Evolutionary conservation across 257 asterid species (phyloP).

Genomic region (Sherardia arvensis): DNA sequence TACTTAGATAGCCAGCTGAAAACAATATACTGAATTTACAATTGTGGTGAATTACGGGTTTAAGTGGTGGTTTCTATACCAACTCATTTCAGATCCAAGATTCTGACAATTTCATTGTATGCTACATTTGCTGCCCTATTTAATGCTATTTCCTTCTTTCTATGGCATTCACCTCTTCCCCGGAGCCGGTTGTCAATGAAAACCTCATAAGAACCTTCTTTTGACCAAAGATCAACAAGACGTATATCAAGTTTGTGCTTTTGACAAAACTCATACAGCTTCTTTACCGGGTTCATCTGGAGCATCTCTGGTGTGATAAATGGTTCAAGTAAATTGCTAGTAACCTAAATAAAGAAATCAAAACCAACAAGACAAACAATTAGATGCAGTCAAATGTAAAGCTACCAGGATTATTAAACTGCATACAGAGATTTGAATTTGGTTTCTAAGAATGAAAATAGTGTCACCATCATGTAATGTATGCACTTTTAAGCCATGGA

Average conservation of each 20-base stretch:
- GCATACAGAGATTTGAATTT: neutral
- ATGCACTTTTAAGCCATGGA: too few relatives aligned
- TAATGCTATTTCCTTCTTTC: slow-evolving; percentile 62
- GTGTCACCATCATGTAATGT: neutral
- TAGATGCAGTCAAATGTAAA: neutral
- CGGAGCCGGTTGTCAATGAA: slow-evolving; percentile 40
- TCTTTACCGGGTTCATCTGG: slow-evolving; percentile 59
- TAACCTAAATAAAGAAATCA: slow-evolving; percentile 29
- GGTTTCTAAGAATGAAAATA: neutral
- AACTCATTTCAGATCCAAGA: slow-evolving; percentile 16
- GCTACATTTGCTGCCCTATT: slow-evolving; percentile 79
- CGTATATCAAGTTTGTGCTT: slow-evolving; percentile 51
- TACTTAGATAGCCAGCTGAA: too few relatives aligned
- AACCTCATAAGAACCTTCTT: slow-evolving; percentile 49
- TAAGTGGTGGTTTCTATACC: too few relatives aligned
- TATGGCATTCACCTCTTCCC: slow-evolving; percentile 59
- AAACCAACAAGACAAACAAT: neutral
- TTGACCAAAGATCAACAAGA: slow-evolving; percentile 52
- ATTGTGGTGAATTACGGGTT: too few relatives aligned
- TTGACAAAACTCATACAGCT: slow-evolving; percentile 68
- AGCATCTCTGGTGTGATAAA: slow-evolving; percentile 67
- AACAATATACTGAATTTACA: too few relatives aligned
- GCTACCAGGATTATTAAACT: neutral
- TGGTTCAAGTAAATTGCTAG: slow-evolving; percentile 46
- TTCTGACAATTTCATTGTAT: slow-evolving; percentile 41